Evolutionary conservation across 345 rosid genomes (phyloP).

Genomic region (Gynandropsis gynandra): DNA sequence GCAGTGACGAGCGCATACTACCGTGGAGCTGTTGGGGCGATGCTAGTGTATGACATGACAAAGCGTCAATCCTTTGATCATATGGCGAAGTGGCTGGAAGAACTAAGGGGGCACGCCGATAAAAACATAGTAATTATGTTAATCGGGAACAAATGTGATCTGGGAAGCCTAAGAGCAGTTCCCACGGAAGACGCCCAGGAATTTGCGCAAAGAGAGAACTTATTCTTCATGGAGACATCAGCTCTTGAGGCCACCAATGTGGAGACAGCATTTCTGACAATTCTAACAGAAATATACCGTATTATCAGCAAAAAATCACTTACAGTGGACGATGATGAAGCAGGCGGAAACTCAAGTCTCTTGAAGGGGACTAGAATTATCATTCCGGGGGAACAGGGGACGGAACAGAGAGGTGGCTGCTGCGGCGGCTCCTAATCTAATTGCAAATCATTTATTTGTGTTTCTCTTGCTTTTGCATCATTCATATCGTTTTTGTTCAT

Average conservation of each 20-base stretch:
- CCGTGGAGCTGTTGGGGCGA: conserved; percentile 78
- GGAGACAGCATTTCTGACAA: conserved; percentile 62
- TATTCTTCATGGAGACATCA: conserved; percentile 82
- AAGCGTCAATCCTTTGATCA: conserved; percentile 82
- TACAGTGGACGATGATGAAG: conserved; percentile 41
- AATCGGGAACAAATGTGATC: conserved; percentile 70
- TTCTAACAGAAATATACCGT: conserved; percentile 62
- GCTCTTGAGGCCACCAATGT: conserved; percentile 79
- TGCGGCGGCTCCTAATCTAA: conserved; percentile 30
- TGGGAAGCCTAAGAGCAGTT: conserved; percentile 68
- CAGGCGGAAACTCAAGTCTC: conserved; percentile 37
- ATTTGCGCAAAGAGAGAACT: conserved; percentile 79
- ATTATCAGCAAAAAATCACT: conserved; percentile 70
- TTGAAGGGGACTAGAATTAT: conserved; percentile 68
- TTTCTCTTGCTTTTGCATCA: not conserved
- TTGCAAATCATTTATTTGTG: not conserved
- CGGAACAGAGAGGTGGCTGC: conserved; percentile 43
- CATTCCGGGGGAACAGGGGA: conserved; percentile 48
- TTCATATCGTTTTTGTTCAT: not conserved
- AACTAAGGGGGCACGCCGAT: conserved; percentile 73
- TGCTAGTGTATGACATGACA: conserved; percentile 81
- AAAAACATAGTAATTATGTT: conserved; percentile 80
- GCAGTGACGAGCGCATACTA: conserved; percentile 86
- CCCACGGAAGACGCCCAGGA: conserved; percentile 76
- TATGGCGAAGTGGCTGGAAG: conserved; percentile 82